phyloP scores from a whole-genome alignment of 805 yeast species.

The Candida vaughaniae region DNA sequence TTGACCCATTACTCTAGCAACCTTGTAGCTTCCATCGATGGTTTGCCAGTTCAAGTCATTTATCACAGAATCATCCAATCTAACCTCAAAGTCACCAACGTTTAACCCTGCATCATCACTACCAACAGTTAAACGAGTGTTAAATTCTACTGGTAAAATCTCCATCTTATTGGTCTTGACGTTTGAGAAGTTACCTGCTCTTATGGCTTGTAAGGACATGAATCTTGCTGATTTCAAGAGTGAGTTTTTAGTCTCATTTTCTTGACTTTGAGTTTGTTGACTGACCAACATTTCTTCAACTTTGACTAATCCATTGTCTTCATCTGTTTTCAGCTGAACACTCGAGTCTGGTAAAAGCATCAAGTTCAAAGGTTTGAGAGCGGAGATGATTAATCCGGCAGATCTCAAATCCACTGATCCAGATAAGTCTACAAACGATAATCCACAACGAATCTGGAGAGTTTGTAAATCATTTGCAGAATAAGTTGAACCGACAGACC shows the following conservation, averaged over 20 bases:
- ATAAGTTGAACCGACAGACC: slow-evolving; percentile 19
- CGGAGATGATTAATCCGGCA: slow-evolving; percentile 69
- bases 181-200: slow-evolving; percentile 14
- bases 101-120: slow-evolving; percentile 41
- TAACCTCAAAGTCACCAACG: slow-evolving; percentile 52
- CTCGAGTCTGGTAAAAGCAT: slow-evolving; percentile 53
- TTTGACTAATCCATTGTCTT: slow-evolving; percentile 26
- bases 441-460: slow-evolving; percentile 57
- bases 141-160: slow-evolving; percentile 30
- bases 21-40: slow-evolving; percentile 74
- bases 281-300: slow-evolving; percentile 29
- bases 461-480: slow-evolving; percentile 15
- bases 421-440: slow-evolving; percentile 75
- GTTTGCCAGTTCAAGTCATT: slow-evolving; percentile 77
- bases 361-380: slow-evolving; percentile 74
- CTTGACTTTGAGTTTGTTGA: slow-evolving; percentile 29
- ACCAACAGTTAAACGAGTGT: slow-evolving; percentile 47
- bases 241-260: slow-evolving; percentile 18
- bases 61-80: slow-evolving; percentile 64
- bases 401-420: slow-evolving; percentile 87
- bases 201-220: slow-evolving; percentile 29
- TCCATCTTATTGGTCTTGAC: slow-evolving; percentile 24
- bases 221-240: slow-evolving; percentile 22
- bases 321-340: slow-evolving; percentile 15
- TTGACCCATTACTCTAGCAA: slow-evolving; percentile 80